phyloP scores from a whole-genome alignment of 331 rosid genomes.

The Malus hybrid region DNA sequence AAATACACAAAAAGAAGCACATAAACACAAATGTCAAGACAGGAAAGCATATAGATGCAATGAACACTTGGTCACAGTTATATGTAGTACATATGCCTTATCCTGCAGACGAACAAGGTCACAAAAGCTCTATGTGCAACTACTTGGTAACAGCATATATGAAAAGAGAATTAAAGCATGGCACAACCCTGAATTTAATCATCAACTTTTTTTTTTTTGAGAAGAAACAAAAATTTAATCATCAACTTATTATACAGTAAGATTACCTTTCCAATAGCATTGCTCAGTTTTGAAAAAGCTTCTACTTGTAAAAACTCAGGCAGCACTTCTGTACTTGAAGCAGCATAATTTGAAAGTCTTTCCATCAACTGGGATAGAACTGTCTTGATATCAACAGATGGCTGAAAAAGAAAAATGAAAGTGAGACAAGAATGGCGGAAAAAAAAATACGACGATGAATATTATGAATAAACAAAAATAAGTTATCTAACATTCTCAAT shows the following conservation, averaged over 20 bases:
- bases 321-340: conserved; percentile 89
- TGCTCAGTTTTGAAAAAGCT: conserved; percentile 95
- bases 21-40: neutral
- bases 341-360: conserved; percentile 95
- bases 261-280: conserved; percentile 90
- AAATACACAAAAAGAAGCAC: no score
- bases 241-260: conserved; percentile 1
- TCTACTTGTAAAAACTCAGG: conserved; percentile 99
- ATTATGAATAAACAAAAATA: neutral
- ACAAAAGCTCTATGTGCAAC: neutral
- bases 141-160: neutral
- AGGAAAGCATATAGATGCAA: neutral
- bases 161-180: neutral
- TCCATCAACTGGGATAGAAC: conserved; percentile 96
- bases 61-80: neutral
- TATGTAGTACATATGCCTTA: neutral
- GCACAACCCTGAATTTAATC: neutral
- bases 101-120: neutral
- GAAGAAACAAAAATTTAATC: neutral
- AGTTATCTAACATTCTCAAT: neutral
- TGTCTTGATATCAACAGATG: conserved; percentile 92
- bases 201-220: neutral
- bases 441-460: neutral
- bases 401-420: conserved; percentile 32
- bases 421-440: neutral